These are phyloP conservation scores for Alternaria burnsii DNA, from an alignment of 2,329 filamentous ascomycete genomes.

Conservation along the genomic window DNA sequence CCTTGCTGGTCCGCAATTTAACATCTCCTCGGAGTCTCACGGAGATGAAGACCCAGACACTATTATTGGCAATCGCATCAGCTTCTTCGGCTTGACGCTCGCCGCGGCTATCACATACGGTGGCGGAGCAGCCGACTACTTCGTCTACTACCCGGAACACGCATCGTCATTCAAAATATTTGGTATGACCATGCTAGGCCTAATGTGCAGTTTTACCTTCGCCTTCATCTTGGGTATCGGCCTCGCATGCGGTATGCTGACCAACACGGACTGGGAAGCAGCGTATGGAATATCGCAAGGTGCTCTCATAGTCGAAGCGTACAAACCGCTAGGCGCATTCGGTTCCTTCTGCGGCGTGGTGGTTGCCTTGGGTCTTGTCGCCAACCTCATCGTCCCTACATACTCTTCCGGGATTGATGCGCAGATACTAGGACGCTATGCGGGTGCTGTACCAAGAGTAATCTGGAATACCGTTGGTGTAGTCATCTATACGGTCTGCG, in stretches of 20 bases:
- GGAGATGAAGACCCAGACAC: constrained; percentile 60
- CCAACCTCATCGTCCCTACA: constrained; percentile 71
- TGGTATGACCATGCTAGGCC: constrained; percentile 63
- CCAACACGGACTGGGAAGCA: constrained; percentile 62
- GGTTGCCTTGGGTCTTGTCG: constrained; percentile 69
- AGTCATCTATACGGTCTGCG: constrained; percentile 70
- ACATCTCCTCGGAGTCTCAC: constrained; percentile 60
- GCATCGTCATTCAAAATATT: constrained; percentile 65
- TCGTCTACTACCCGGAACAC: constrained; percentile 69
- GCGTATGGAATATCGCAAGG: constrained; percentile 69
- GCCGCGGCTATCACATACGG: constrained; percentile 71
- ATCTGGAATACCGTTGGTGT: constrained; percentile 71
- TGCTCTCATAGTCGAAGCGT: constrained; percentile 70
- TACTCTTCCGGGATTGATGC: constrained; percentile 72
- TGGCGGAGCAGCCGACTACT: constrained; percentile 71
- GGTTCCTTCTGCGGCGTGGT: constrained; percentile 73
- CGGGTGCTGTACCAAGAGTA: constrained; percentile 67
- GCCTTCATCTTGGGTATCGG: constrained; percentile 70
- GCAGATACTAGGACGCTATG: constrained; percentile 69
- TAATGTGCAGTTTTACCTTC: constrained; percentile 67
- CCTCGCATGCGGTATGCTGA: constrained; percentile 65
- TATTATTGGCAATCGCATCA: constrained; percentile 66
- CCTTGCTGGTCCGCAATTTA: constrained; percentile 67
- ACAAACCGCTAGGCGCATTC: constrained; percentile 66
- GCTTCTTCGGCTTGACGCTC: constrained; percentile 74